Conservation (phyloP, 2,329 filamentous ascomycete species). For the Mariannaea elegans region DNA sequence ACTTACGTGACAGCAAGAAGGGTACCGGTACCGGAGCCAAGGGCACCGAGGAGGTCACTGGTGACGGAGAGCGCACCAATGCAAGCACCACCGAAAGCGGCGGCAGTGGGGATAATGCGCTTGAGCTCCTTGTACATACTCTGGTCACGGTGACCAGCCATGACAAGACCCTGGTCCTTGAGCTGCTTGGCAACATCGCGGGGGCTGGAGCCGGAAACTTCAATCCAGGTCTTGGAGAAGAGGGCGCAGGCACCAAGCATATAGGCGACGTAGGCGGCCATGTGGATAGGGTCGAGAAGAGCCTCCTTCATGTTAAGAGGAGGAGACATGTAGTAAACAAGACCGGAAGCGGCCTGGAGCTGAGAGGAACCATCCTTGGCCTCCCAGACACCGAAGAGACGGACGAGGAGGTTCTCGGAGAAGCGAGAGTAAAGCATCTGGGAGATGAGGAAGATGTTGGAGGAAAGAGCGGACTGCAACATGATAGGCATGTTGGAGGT, state of each 20-base stretch:
- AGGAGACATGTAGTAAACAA: slow-evolving; percentile 99
- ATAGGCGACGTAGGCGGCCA: slow-evolving; percentile 92
- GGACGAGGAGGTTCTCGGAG: slow-evolving; percentile 97
- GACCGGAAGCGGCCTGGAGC: slow-evolving; percentile 90
- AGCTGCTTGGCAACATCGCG: slow-evolving; percentile 99
- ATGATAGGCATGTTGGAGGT: slow-evolving; percentile 99
- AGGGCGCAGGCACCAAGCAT: slow-evolving; percentile 98
- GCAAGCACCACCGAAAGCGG: slow-evolving; percentile 97
- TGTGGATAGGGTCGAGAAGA: slow-evolving; percentile 96
- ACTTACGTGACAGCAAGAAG: slow-evolving; percentile 97
- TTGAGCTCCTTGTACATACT: slow-evolving; percentile 99
- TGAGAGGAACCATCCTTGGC: slow-evolving; percentile 95
- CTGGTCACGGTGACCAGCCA: slow-evolving; percentile 99
- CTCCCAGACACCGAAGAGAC: slow-evolving; percentile 98
- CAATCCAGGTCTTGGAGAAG: slow-evolving; percentile 99
- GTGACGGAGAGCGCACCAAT: slow-evolving; percentile 97
- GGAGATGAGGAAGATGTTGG: slow-evolving; percentile 98
- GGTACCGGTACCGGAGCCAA: slow-evolving; percentile 97
- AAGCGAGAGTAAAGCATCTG: slow-evolving; percentile 99
- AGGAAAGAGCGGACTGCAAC: slow-evolving; percentile 97
- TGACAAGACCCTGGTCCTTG: slow-evolving; percentile 99
- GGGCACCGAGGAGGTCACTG: slow-evolving; percentile 93
- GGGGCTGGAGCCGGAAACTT: slow-evolving; percentile 96
- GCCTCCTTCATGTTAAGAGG: slow-evolving; percentile 98
- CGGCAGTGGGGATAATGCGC: slow-evolving; percentile 97